phyloP scores from a whole-genome alignment of 768 basidiomycete genomes.

The Austroboletus festivus region DNA sequence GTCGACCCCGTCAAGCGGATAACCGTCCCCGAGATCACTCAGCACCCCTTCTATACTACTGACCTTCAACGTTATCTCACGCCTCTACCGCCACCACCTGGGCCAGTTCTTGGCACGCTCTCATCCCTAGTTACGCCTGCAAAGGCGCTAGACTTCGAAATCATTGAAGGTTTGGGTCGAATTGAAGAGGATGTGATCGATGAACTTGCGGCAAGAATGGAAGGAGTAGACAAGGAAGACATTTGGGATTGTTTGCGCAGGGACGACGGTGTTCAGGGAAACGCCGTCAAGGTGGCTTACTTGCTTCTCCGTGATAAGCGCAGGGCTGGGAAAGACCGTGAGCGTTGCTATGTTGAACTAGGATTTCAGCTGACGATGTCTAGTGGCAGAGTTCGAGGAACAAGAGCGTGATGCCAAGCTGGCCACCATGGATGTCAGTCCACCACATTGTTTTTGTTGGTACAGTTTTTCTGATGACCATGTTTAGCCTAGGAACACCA shows the following conservation, averaged over 20 bases:
- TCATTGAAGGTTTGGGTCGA: constrained; percentile 88
- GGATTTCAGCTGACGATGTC: constrained; percentile 14
- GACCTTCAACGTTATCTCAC: constrained; percentile 85
- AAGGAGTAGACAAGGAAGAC: constrained; percentile 75
- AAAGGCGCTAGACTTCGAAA: constrained; percentile 70
- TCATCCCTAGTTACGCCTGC: constrained; percentile 68
- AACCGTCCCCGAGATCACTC: constrained; percentile 86
- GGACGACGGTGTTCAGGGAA: constrained; percentile 83
- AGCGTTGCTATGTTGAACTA: constrained; percentile 33
- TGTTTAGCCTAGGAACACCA: constrained; percentile 60
- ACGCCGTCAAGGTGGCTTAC: constrained; percentile 95
- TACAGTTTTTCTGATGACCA: constrained; percentile 1
- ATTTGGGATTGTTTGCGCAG: constrained; percentile 82
- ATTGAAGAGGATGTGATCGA: constrained; percentile 92
- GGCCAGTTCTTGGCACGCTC: constrained; percentile 72
- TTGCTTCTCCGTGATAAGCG: constrained; percentile 88
- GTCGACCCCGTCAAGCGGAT: constrained; percentile 95
- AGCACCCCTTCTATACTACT: constrained; percentile 86
- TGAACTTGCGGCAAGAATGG: constrained; percentile 69
- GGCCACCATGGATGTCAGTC: constrained; percentile 75
- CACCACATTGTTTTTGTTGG: constrained; percentile 12
- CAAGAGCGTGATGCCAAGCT: constrained; percentile 81
- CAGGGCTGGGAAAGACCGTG: constrained; percentile 79
- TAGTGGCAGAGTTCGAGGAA: constrained; percentile 77
- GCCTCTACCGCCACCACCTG: constrained; percentile 74